Evolutionary conservation across 2,329 filamentous ascomycete genomes (phyloP), one percentile per base, ranked within the genome.

Genomic region (Periconia sp.): DNA sequence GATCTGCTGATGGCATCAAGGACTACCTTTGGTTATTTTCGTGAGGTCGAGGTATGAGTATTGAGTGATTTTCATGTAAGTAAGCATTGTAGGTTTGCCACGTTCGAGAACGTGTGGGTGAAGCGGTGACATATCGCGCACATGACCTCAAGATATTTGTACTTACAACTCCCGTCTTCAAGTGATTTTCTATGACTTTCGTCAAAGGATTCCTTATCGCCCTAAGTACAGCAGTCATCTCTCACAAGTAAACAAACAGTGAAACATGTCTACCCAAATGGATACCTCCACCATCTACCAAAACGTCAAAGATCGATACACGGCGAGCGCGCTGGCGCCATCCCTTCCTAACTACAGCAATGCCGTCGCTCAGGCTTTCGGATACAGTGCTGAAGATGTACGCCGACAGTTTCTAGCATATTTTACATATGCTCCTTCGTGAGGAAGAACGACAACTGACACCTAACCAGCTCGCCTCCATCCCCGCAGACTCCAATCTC

Each of bases 401-500:
- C 20, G 20, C 30, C 23, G 3, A 42, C 3, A 10, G 30, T 14
- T 3, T 11, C 11, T 2, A 17, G 10, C 42, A 27, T 30, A 10
- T 13, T 23, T n/a, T 9, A 13, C 8, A 23, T 27, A 19, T n/a
- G 2, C 18, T 23, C 20, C 8, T 30, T 45, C 20, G 10, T 19
- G 10, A 37, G 33, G 13, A 37, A 11, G 15, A 37, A 45, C 18
- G 6, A 19, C 18, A 15, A 45, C 42, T 30, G 23, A 23, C 18
- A 19, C 11, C 9, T 6, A 3, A 3, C 18, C 42, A 19, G 23
- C 76, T 84, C 1, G 63, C 66, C 17, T 66, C 58, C n/a, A 74
- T 79, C 30, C 80, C 81, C 0, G 56, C 74, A 9, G 77, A 76
- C 41, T 70, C 81, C 23, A 84, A 84, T 57, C 70, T 84, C 3